Percentiles rank a stretch among this genome's conserved stretches.
These are phyloP conservation scores for Tephrocybe sp. DNA, from an alignment of 768 basidiomycete species.

Conservation along the genomic window DNA sequence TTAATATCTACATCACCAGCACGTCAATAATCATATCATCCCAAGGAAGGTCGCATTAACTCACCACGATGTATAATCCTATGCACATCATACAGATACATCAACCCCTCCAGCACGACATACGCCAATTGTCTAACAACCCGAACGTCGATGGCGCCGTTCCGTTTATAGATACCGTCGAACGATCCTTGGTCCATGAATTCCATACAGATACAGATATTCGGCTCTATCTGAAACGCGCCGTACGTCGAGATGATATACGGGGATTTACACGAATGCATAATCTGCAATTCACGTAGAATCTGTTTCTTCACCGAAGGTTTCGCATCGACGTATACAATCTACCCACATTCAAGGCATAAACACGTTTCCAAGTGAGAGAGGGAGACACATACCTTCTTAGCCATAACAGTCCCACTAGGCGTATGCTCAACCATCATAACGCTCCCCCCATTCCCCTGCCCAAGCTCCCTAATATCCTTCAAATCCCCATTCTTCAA, in stretches of 20 bases:
- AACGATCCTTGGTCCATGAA: too few relatives aligned
- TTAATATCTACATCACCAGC: too few relatives aligned
- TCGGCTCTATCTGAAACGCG: slow-evolving; percentile 93
- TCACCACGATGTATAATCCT: too few relatives aligned
- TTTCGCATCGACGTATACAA: slow-evolving; percentile 96
- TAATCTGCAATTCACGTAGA: slow-evolving; percentile 94
- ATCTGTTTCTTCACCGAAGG: slow-evolving; percentile 96
- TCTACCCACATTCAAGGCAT: slow-evolving; percentile 40
- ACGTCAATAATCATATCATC: too few relatives aligned
- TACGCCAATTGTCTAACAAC: too few relatives aligned
- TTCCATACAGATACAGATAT: slow-evolving; percentile 99
- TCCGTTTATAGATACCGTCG: too few relatives aligned
- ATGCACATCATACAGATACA: too few relatives aligned
- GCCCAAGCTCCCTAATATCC: slow-evolving; percentile 85
- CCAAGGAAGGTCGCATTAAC: too few relatives aligned
- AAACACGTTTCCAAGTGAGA: too few relatives aligned
- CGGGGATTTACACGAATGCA: slow-evolving; percentile 91
- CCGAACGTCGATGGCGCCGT: too few relatives aligned
- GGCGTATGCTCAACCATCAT: slow-evolving; percentile 92
- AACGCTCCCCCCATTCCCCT: slow-evolving; percentile 96
- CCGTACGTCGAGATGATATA: slow-evolving; percentile 98
- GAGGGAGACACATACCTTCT: slow-evolving; percentile 65
- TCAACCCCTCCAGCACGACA: too few relatives aligned
- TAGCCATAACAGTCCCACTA: slow-evolving; percentile 92
- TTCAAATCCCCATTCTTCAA: slow-evolving; percentile 85